A percentile compares a stretch with the other conserved stretches of the same genome.
Evolutionary conservation across 179 eudicot genomes (phyloP).

Genomic region (Camellia oleifera): DNA sequence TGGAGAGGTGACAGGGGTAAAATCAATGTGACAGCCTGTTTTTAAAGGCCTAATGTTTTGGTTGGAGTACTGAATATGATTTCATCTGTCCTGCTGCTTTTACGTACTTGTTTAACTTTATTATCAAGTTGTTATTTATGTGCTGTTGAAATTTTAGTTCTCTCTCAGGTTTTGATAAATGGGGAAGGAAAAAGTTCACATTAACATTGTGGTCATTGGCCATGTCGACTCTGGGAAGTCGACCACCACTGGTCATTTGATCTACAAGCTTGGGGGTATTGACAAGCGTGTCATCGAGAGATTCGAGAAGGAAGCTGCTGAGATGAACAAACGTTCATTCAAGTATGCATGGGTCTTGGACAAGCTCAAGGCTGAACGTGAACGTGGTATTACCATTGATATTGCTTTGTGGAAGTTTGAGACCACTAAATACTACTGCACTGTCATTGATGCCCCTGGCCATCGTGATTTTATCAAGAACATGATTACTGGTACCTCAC

Average conservation of each 20-base stretch:
- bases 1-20: neutral
- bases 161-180: conserved; percentile 10
- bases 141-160: neutral
- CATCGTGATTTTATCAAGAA: conserved; percentile 32
- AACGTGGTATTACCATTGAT: conserved; percentile 40
- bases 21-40: neutral
- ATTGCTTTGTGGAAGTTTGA: conserved; percentile 29
- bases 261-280: conserved; percentile 32
- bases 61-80: neutral
- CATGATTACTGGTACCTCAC: conserved; percentile 38
- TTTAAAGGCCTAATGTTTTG: neutral
- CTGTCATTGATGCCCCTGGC: conserved; percentile 38
- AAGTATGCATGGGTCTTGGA: conserved; percentile 28
- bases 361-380: conserved; percentile 36
- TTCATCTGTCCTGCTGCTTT: neutral
- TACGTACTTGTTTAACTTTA: neutral
- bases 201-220: conserved; percentile 39
- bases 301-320: conserved; percentile 31
- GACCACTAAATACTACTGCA: conserved; percentile 26
- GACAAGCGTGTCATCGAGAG: conserved; percentile 35
- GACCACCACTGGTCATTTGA: conserved; percentile 26
- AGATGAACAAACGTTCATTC: conserved; percentile 26
- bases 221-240: conserved; percentile 36
- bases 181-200: conserved; percentile 38
- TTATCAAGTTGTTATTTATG: neutral